Conservation (phyloP, 441 rosid species). For the Mallotus japonicus region DNA sequence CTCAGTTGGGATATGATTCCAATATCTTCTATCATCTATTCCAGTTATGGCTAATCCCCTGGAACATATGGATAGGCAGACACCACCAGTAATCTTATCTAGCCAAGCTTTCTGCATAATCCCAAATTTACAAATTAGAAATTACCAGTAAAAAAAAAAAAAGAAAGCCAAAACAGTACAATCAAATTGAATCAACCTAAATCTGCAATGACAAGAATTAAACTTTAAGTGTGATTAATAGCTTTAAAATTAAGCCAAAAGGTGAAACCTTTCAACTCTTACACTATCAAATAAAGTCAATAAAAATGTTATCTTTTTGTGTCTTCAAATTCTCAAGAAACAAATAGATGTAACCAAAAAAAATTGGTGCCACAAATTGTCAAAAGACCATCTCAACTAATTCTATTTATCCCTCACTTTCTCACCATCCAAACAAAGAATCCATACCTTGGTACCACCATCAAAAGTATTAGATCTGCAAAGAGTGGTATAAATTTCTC, state of each 20-base stretch:
- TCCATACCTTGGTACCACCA: slow-evolving; percentile 60
- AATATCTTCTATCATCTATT: slow-evolving; percentile 89
- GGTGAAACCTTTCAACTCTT: not conserved
- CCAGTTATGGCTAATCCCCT: slow-evolving; percentile 81
- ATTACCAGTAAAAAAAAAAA: too few species aligned
- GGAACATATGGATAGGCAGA: slow-evolving; percentile 67
- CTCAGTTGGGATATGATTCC: slow-evolving; percentile 74
- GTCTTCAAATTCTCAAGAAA: slow-evolving; percentile 3
- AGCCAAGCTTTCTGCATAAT: slow-evolving; percentile 77
- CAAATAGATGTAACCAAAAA: not conserved
- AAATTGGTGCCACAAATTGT: too few species aligned
- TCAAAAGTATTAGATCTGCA: slow-evolving; percentile 57
- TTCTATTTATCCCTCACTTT: not conserved
- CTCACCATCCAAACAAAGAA: slow-evolving; percentile 20
- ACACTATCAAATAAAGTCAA: not conserved
- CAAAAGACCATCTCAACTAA: not conserved
- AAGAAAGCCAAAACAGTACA: too few species aligned
- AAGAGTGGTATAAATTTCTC: slow-evolving; percentile 67
- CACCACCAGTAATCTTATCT: slow-evolving; percentile 67
- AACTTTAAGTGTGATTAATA: not conserved
- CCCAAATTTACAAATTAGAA: slow-evolving; percentile 11
- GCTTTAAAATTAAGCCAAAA: not conserved
- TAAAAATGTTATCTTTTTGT: not conserved
- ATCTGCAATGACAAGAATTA: slow-evolving; percentile 1
- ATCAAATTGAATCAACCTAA: not conserved